phyloP scores from a whole-genome alignment of 2,329 filamentous ascomycete genomes.

The Neonectria faginata region DNA sequence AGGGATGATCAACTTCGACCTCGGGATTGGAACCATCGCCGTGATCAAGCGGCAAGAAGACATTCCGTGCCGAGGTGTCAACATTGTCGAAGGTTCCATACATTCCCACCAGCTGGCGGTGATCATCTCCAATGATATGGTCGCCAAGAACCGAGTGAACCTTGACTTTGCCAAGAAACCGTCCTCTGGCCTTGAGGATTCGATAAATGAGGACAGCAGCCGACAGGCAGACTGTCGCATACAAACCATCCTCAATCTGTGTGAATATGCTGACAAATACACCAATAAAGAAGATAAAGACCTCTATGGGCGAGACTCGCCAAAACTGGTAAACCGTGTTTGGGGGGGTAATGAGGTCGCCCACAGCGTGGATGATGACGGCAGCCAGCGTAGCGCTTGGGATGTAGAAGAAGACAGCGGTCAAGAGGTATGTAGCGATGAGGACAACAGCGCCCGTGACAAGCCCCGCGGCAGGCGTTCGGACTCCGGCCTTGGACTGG shows the following conservation, averaged over 20 bases:
- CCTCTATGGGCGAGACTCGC: slow-evolving; percentile 90
- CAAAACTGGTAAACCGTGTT: slow-evolving; percentile 96
- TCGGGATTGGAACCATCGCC: slow-evolving; percentile 91
- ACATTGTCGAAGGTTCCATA: slow-evolving; percentile 67
- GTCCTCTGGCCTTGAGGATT: slow-evolving; percentile 82
- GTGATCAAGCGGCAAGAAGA: slow-evolving; percentile 89
- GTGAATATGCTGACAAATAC: slow-evolving; percentile 91
- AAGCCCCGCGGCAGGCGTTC: slow-evolving; percentile 89
- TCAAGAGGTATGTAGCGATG: slow-evolving; percentile 88
- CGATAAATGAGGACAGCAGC: slow-evolving; percentile 84
- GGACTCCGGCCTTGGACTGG: slow-evolving; percentile 95
- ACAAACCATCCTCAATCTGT: slow-evolving; percentile 92
- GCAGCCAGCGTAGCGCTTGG: slow-evolving; percentile 83
- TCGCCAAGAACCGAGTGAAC: slow-evolving; percentile 87
- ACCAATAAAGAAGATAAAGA: slow-evolving; percentile 92
- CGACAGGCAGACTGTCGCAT: slow-evolving; percentile 83
- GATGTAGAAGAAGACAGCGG: slow-evolving; percentile 94
- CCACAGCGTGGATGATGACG: slow-evolving; percentile 96
- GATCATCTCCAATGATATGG: slow-evolving; percentile 74
- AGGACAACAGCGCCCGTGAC: slow-evolving; percentile 89
- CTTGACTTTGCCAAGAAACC: slow-evolving; percentile 75
- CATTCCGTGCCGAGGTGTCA: slow-evolving; percentile 72
- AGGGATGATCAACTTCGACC: slow-evolving; percentile 81
- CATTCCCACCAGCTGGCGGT: slow-evolving; percentile 58
- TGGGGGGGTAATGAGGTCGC: slow-evolving; percentile 90